Base-by-base conservation (phyloP, 257 asterid genomes). In the Fraxinus cuspidata region DNA sequence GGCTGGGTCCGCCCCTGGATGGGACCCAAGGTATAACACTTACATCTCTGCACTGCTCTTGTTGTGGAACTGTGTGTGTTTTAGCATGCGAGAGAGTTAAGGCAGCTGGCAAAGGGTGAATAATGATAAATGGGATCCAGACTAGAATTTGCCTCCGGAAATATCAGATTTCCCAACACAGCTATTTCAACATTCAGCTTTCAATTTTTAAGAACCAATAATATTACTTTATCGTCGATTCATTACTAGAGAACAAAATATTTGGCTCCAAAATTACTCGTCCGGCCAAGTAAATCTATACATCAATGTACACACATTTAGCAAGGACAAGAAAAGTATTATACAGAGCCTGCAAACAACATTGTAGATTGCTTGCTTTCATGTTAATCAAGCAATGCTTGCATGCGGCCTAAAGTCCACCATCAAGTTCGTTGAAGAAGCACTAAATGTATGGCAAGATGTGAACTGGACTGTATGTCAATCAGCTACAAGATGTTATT, bases 401-500 rank as follows among this genome's bases (percentile, higher is more conserved):
- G 4, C 3, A 44, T 3, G 65, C 28, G 15, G 74, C 56, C 44
- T 9, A 47, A 70, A 32, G n/a, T 34, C 40, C 44, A 68, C 42
- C 21, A 13, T 40, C 29, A 70, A 70, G 72, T 19, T n/a, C 0
- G 13, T 56, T 3, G 3, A 1, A 21, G 65, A 1, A 56, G 29
- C 0, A 56, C 5, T n/a, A 6, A 56, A 56, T n/a, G 13, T 11
- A 19, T 0, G 3, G 21, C 25, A 40, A 1, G 47, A 40, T 40
- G 27, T n/a, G 29, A 56, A 56, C 65, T 56, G 27, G 65, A 56
- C 29, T n/a, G 15, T 56, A 23, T 21, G 21, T 1, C 65, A 56
- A 56, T n/a, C 32, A 71, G 64, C 15, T 27, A 29, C 35, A 68
- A 16, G 38, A 1, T 38, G 47, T 51, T 72, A 79, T 82, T 81